Percentiles rank a stretch among this genome's conserved stretches.
Conservation (phyloP, 2,329 filamentous ascomycete species). For the Stemphylium vesicarium region DNA sequence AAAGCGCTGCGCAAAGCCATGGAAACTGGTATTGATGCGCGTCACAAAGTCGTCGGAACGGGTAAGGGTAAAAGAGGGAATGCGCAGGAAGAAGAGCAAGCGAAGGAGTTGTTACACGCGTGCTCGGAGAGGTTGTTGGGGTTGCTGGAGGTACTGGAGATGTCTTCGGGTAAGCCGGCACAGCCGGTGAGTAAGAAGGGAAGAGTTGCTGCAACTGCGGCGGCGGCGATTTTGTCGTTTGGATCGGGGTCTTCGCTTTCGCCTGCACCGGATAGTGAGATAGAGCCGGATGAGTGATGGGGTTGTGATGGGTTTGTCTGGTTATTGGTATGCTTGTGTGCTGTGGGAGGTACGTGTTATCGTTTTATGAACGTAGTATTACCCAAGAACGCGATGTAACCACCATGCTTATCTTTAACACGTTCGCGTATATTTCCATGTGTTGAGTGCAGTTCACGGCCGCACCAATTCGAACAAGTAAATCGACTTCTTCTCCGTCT, state of each 20-base stretch:
- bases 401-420: too few relatives aligned
- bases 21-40: constrained; percentile 59
- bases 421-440: too few relatives aligned
- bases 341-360: too few relatives aligned
- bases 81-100: constrained; percentile 45
- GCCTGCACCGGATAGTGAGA: constrained; percentile 31
- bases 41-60: constrained; percentile 54
- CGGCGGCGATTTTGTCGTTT: constrained; percentile 22
- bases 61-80: constrained; percentile 54
- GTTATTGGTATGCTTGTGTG: too few relatives aligned
- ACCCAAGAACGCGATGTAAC: too few relatives aligned
- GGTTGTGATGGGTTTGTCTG: not conserved
- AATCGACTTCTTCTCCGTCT: too few relatives aligned
- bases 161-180: constrained; percentile 19
- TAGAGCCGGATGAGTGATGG: constrained; percentile 10
- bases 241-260: constrained; percentile 31
- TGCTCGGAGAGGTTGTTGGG: constrained; percentile 45
- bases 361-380: too few relatives aligned
- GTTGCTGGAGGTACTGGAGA: constrained; percentile 43
- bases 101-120: constrained; percentile 40
- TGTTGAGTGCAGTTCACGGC: too few relatives aligned
- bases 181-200: constrained; percentile 10
- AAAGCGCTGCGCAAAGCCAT: constrained; percentile 53
- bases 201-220: not conserved
- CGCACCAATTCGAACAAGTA: too few relatives aligned